These are phyloP conservation scores for Fusarium praegraminearum DNA, from an alignment of 2,329 filamentous ascomycete genomes.

Conservation along the genomic window DNA sequence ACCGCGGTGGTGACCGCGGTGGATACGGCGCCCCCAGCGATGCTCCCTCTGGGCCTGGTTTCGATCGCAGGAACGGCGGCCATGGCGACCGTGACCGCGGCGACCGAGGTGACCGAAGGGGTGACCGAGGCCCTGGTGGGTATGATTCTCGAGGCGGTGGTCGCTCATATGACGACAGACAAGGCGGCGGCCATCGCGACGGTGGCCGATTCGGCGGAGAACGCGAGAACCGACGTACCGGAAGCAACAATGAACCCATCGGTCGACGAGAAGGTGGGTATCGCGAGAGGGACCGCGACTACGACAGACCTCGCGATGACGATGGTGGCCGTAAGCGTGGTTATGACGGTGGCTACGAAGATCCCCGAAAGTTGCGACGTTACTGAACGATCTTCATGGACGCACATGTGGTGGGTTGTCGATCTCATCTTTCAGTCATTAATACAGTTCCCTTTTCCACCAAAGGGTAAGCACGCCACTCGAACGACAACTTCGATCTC, in stretches of 20 bases:
- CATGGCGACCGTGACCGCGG: conserved; percentile 57
- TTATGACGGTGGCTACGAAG: conserved; percentile 85
- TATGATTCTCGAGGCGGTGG: conserved; percentile 66
- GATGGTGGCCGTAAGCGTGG: conserved; percentile 71
- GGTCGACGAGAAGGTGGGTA: conserved; percentile 73
- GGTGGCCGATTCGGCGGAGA: conserved; percentile 52
- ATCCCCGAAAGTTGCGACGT: conserved; percentile 74
- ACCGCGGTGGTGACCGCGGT: conserved; percentile 57
- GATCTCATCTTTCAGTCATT: conserved; percentile 37
- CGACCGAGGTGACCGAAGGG: conserved; percentile 57
- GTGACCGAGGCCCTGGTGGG: conserved; percentile 67
- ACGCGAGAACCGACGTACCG: conserved; percentile 68
- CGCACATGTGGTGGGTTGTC: conserved; percentile 44
- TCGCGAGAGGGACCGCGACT: conserved; percentile 63
- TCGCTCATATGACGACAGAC: conserved; percentile 71
- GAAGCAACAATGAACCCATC: conserved; percentile 87
- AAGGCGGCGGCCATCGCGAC: conserved; percentile 62
- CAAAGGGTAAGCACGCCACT: conserved; percentile 41
- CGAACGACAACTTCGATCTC: conserved; percentile 22
- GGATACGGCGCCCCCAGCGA: conserved; percentile 66
- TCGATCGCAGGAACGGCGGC: conserved; percentile 60
- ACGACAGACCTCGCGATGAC: conserved; percentile 69
- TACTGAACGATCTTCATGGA: conserved; percentile 58
- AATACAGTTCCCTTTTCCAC: conserved; percentile 37
- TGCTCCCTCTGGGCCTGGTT: conserved; percentile 71